phyloP scores from a whole-genome alignment of 805 yeast species.

The Candida parachauliodes region DNA sequence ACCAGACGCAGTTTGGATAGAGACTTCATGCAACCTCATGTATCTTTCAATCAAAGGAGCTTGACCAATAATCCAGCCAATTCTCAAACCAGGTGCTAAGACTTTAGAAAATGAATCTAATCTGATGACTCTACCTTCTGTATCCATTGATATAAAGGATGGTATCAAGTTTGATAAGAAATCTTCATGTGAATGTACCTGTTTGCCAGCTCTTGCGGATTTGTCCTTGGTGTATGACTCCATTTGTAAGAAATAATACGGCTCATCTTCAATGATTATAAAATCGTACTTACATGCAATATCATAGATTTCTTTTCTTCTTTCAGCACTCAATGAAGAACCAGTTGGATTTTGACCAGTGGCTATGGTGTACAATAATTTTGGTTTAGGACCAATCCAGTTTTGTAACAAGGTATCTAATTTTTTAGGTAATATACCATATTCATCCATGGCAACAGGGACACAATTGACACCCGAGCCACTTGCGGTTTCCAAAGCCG shows the following conservation, averaged over 20 bases:
- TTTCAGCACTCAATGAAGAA: conserved; percentile 68
- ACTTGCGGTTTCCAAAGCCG: conserved; percentile 77
- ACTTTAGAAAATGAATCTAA: conserved; percentile 90
- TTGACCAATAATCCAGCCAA: conserved; percentile 88
- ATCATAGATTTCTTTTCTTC: conserved; percentile 73
- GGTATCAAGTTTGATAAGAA: conserved; percentile 67
- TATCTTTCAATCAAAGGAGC: conserved; percentile 58
- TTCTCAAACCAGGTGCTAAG: conserved; percentile 84
- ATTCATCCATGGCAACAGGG: conserved; percentile 74
- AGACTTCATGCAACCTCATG: conserved; percentile 72
- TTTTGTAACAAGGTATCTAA: conserved; percentile 56
- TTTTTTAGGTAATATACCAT: conserved; percentile 73
- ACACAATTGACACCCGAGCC: conserved; percentile 66
- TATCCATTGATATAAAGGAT: conserved; percentile 71
- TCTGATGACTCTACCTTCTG: conserved; percentile 86
- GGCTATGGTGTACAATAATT: conserved; percentile 82
- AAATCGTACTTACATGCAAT: conserved; percentile 84
- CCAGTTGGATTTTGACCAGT: conserved; percentile 99
- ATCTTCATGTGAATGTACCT: conserved; percentile 52
- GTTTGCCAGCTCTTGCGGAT: conserved; percentile 25
- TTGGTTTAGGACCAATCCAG: conserved; percentile 80
- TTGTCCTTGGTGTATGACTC: conserved; percentile 58
- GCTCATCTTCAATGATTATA: conserved; percentile 90
- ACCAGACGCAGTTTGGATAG: conserved; percentile 79
- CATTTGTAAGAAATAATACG: conserved; percentile 96